Evolutionary conservation across 2,329 filamentous ascomycete species (phyloP).

Genomic region (Orbilia blumenaviensis): DNA sequence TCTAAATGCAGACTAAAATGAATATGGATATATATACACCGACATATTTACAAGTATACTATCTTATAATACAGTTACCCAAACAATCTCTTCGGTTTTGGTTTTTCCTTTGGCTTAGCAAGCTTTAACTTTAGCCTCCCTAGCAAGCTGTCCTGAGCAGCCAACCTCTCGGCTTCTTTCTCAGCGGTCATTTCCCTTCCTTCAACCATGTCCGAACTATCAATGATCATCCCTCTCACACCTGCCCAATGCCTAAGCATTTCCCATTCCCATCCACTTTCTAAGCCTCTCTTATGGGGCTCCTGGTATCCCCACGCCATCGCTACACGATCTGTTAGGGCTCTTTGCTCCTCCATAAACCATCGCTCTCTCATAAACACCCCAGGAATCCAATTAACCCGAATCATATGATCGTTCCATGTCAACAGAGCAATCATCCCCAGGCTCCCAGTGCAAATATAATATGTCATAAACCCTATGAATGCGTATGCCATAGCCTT

Average conservation of each 20-base stretch:
- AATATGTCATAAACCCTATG: conserved; percentile 81
- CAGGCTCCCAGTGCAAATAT: conserved; percentile 80
- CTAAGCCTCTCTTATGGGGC: conserved; percentile 79
- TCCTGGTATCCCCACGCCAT: conserved; percentile 93
- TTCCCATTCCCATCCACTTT: conserved; percentile 91
- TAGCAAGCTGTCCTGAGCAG: conserved; percentile 44
- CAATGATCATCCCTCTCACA: conserved; percentile 85
- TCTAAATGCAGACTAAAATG: not conserved
- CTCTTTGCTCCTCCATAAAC: conserved; percentile 88
- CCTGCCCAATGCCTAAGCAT: conserved; percentile 82
- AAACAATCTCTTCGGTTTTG: conserved; percentile 27
- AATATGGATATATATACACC: not conserved
- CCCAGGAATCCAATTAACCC: conserved; percentile 88
- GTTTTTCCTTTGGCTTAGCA: conserved; percentile 28
- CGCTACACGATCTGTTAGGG: conserved; percentile 84
- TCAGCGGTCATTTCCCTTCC: conserved; percentile 73
- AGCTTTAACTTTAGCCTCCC: conserved; percentile 44
- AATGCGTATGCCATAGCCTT: conserved; percentile 82
- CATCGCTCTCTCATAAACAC: conserved; percentile 82
- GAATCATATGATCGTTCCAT: conserved; percentile 91
- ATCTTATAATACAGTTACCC: not conserved
- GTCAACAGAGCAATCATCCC: conserved; percentile 86
- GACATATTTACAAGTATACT: not conserved
- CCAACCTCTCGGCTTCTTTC: conserved; percentile 46
- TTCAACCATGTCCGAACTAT: conserved; percentile 88